A percentile compares a stretch with the other conserved stretches of the same genome.
Evolutionary conservation across 495 filamentous ascomycete genomes (phyloP).

Genomic region (Copromyces sp.): DNA sequence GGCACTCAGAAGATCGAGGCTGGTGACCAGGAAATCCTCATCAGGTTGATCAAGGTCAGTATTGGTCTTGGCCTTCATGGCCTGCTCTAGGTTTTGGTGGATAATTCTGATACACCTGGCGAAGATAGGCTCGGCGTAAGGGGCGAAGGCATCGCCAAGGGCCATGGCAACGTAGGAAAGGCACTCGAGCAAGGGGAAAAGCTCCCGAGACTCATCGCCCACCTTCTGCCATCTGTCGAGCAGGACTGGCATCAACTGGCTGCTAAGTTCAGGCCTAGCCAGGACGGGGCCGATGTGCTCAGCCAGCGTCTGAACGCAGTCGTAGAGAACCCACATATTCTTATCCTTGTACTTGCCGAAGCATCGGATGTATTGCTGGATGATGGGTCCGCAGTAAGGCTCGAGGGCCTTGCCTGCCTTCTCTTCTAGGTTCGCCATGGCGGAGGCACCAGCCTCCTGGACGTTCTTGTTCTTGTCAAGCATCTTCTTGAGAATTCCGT

Average conservation of each 20-base stretch:
- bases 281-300: constrained; percentile 79
- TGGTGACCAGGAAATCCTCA: constrained; percentile 95
- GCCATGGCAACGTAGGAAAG: constrained; percentile 89
- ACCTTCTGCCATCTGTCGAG: constrained; percentile 84
- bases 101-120: constrained; percentile 81
- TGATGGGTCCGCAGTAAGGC: constrained; percentile 81
- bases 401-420: constrained; percentile 71
- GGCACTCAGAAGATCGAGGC: constrained; percentile 85
- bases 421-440: constrained; percentile 93
- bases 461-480: constrained; percentile 95
- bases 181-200: constrained; percentile 91
- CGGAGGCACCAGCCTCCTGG: constrained; percentile 91
- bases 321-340: constrained; percentile 98
- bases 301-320: constrained; percentile 94
- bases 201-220: constrained; percentile 78
- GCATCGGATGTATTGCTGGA: constrained; percentile 84
- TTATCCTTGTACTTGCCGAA: constrained; percentile 94
- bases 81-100: constrained; percentile 75
- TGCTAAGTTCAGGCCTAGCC: constrained; percentile 63
- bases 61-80: constrained; percentile 51
- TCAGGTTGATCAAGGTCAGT: constrained; percentile 69
- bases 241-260: constrained; percentile 88
- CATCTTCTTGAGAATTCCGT: constrained; percentile 89
- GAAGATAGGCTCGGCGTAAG: constrained; percentile 77
- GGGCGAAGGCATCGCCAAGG: constrained; percentile 70